These are phyloP conservation scores for Wallemia hederae DNA, from an alignment of 1,284 basidiomycete species.

Conservation along the genomic window DNA sequence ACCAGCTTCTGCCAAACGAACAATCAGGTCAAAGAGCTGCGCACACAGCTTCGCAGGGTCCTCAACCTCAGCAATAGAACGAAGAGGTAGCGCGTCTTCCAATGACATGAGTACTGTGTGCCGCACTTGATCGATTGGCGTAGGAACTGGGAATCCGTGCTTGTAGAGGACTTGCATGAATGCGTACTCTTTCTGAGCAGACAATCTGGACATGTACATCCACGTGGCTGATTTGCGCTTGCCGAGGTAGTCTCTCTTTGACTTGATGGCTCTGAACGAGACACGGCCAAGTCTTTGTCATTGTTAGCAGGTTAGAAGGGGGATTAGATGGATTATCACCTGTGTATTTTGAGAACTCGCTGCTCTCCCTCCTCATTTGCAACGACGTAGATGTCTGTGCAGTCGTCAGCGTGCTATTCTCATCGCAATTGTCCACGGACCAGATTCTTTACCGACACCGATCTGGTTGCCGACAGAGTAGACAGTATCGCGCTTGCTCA, in stretches of 20 bases:
- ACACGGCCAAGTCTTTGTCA: slow-evolving; percentile 53
- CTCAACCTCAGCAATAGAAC: slow-evolving; percentile 56
- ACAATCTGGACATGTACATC: slow-evolving; percentile 97
- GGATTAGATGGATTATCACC: slow-evolving; percentile 23
- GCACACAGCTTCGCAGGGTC: slow-evolving; percentile 75
- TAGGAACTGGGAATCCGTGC: slow-evolving; percentile 74
- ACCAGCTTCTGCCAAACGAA: slow-evolving; percentile 69
- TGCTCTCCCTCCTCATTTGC: slow-evolving; percentile 52
- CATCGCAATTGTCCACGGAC: slow-evolving; percentile 17
- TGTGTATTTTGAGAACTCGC: slow-evolving; percentile 72
- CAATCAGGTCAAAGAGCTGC: slow-evolving; percentile 76
- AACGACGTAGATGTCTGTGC: slow-evolving; percentile 82
- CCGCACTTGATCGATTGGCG: slow-evolving; percentile 72
- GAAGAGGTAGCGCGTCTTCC: slow-evolving; percentile 80
- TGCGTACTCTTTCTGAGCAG: slow-evolving; percentile 88
- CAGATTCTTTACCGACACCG: slow-evolving; percentile 91
- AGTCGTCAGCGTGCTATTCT: not conserved
- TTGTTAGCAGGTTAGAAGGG: not conserved
- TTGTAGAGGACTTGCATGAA: slow-evolving; percentile 95
- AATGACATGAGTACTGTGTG: slow-evolving; percentile 91
- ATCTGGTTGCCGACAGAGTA: slow-evolving; percentile 85
- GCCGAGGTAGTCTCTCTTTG: slow-evolving; percentile 85
- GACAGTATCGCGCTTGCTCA: slow-evolving; percentile 56
- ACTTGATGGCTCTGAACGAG: slow-evolving; percentile 88
- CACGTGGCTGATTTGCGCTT: slow-evolving; percentile 87